Evolutionary conservation across 2,329 filamentous ascomycete species (phyloP).

Genomic region (Apiospora koreana): DNA sequence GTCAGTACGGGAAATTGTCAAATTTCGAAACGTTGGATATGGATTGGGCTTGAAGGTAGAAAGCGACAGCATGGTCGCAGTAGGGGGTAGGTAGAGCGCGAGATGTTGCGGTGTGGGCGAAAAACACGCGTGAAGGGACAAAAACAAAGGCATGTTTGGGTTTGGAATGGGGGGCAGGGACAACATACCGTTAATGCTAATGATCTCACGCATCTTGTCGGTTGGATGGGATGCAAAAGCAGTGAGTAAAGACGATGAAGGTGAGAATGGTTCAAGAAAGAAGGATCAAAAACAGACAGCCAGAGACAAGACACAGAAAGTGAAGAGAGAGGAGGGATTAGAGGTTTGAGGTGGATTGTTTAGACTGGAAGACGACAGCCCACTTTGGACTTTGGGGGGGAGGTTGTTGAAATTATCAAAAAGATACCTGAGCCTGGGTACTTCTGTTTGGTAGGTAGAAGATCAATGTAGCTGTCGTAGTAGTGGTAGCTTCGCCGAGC

Average conservation of each 20-base stretch:
- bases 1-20: slow-evolving; percentile 48
- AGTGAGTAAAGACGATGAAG: slow-evolving; percentile 33
- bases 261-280: slow-evolving; percentile 24
- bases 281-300: slow-evolving; percentile 5
- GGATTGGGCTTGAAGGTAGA: neutral
- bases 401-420: slow-evolving; percentile 17
- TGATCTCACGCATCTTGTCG: slow-evolving; percentile 95
- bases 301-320: slow-evolving; percentile 10
- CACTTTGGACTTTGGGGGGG: slow-evolving; percentile 6
- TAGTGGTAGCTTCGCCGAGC: neutral
- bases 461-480: no score
- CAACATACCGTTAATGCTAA: slow-evolving; percentile 93
- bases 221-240: slow-evolving; percentile 32
- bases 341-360: slow-evolving; percentile 10
- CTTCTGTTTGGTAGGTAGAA: no score
- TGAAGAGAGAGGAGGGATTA: slow-evolving; percentile 7
- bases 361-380: slow-evolving; percentile 7
- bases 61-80: slow-evolving; percentile 8
- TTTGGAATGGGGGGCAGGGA: slow-evolving; percentile 40
- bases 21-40: slow-evolving; percentile 20
- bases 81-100: slow-evolving; percentile 26
- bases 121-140: slow-evolving; percentile 1
- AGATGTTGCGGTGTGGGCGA: slow-evolving; percentile 40
- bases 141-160: neutral
- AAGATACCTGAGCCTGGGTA: slow-evolving; percentile 14